A percentile compares a stretch with the other conserved stretches of the same genome.
These are phyloP conservation scores for Caloboletus inedulis DNA, from an alignment of 1,284 basidiomycete genomes.

Conservation along the genomic window DNA sequence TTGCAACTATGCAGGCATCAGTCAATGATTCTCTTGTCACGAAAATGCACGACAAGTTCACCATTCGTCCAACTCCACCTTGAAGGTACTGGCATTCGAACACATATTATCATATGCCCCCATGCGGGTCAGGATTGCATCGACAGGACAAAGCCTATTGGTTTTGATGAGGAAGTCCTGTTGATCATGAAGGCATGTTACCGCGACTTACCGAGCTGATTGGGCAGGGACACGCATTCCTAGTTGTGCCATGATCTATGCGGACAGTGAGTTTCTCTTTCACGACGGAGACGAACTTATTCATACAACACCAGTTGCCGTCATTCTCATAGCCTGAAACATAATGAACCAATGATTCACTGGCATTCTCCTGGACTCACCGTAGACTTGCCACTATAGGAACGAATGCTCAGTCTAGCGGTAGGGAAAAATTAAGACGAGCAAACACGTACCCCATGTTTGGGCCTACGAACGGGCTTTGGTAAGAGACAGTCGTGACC, in stretches of 20 bases:
- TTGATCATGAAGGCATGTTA: not conserved
- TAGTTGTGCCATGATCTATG: conserved; percentile 90
- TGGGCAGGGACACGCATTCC: conserved; percentile 96
- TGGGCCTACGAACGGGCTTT: conserved; percentile 51
- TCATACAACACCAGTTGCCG: conserved; percentile 83
- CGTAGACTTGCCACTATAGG: conserved; percentile 77
- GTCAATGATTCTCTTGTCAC: not conserved
- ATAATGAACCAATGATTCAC: conserved; percentile 3
- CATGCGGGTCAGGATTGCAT: conserved; percentile 96
- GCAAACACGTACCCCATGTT: conserved; percentile 76
- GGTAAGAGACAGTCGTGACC: not conserved
- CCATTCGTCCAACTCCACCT: conserved; percentile 96
- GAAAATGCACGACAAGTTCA: conserved; percentile 30
- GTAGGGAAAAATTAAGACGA: not conserved
- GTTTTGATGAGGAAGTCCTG: not conserved
- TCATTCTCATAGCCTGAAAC: conserved; percentile 85
- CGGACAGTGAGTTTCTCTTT: conserved; percentile 8
- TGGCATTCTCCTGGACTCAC: conserved; percentile 38
- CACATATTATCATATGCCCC: conserved; percentile 99
- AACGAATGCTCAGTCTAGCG: not conserved
- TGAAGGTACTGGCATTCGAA: conserved; percentile 91
- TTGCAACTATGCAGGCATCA: conserved; percentile 61
- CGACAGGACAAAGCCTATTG: conserved; percentile 79
- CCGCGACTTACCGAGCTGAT: conserved; percentile 60
- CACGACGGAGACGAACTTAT: not conserved